Percentiles rank a stretch among this genome's conserved stretches.
Evolutionary conservation across 2,329 filamentous ascomycete genomes (phyloP).

Genomic region (Drechslerella coelobrocha): DNA sequence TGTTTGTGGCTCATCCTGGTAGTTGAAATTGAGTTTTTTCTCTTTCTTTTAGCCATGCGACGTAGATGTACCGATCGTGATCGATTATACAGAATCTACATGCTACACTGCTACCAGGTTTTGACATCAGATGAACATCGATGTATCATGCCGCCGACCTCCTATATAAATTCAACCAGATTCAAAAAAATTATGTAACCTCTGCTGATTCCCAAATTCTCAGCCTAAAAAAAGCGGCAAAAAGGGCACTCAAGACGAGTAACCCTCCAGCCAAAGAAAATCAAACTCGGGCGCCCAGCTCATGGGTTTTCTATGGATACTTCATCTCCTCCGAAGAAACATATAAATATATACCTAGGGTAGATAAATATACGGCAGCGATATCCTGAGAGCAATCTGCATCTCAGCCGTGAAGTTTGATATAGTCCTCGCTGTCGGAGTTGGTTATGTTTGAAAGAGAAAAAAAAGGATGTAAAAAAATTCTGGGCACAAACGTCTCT

Average conservation of each 20-base stretch:
- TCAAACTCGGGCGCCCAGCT: slow-evolving; percentile 51
- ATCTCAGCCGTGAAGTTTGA: slow-evolving; percentile 27
- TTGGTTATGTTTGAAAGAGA: slow-evolving; percentile 35
- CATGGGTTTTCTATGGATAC: slow-evolving; percentile 36
- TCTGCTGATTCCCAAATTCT: slow-evolving; percentile 52
- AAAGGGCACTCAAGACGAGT: slow-evolving; percentile 47
- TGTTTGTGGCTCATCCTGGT: no score
- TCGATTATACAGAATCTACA: no score
- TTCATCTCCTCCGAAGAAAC: slow-evolving; percentile 45
- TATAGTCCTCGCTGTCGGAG: slow-evolving; percentile 38
- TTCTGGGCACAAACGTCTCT: background rate
- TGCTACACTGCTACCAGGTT: no score
- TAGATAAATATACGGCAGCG: no score
- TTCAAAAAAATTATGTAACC: slow-evolving; percentile 43
- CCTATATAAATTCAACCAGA: background rate
- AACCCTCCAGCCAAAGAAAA: slow-evolving; percentile 27
- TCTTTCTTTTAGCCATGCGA: no score
- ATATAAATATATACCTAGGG: slow-evolving; percentile 23
- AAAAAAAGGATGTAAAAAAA: slow-evolving; percentile 4
- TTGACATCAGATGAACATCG: no score
- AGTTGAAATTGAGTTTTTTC: no score
- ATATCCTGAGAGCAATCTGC: slow-evolving; percentile 8
- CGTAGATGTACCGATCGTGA: no score
- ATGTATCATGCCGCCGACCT: background rate
- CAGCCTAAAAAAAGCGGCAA: slow-evolving; percentile 38